These are phyloP conservation scores for Metarhizium rileyi DNA, from an alignment of 2,329 filamentous ascomycete genomes.

Conservation along the genomic window DNA sequence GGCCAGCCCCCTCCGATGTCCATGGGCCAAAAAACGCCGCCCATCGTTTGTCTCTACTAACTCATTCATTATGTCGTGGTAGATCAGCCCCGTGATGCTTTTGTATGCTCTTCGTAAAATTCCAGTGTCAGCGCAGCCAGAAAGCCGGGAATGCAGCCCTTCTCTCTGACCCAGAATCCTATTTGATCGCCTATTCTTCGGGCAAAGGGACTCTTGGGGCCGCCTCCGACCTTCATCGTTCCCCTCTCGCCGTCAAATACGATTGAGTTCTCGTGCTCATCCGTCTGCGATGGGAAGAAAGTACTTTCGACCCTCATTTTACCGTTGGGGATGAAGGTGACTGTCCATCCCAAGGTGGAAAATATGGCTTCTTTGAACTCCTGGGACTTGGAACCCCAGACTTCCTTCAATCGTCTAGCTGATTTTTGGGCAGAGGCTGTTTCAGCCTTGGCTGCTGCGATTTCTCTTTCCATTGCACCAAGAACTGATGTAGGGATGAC, in stretches of 20 bases:
- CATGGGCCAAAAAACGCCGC: neutral
- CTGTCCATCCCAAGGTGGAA: conserved; percentile 83
- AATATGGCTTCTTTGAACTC: conserved; percentile 96
- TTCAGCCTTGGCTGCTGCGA: conserved; percentile 60
- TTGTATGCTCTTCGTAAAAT: conserved; percentile 66
- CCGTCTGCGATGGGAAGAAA: conserved; percentile 61
- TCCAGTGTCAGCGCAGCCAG: conserved; percentile 84
- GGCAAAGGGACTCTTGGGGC: conserved; percentile 78
- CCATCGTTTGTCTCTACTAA: neutral
- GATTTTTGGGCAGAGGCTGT: conserved; percentile 71
- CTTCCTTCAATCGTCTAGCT: conserved; percentile 77
- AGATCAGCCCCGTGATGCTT: conserved; percentile 2
- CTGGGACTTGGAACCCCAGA: conserved; percentile 81
- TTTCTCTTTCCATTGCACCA: conserved; percentile 63
- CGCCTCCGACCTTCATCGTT: conserved; percentile 96
- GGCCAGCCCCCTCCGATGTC: neutral
- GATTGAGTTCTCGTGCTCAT: conserved; percentile 63
- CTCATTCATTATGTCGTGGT: neutral
- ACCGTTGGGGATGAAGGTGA: conserved; percentile 94
- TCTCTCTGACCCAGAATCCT: conserved; percentile 90
- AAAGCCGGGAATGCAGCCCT: conserved; percentile 89
- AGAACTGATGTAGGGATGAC: conserved; percentile 70
- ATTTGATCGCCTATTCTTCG: conserved; percentile 76
- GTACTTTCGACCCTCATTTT: conserved; percentile 86
- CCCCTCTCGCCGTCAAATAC: conserved; percentile 90